Evolutionary conservation across 2,329 filamentous ascomycete species (phyloP), one percentile per base, ranked within the genome.

Genomic region (Aphanoascus verrucosus): DNA sequence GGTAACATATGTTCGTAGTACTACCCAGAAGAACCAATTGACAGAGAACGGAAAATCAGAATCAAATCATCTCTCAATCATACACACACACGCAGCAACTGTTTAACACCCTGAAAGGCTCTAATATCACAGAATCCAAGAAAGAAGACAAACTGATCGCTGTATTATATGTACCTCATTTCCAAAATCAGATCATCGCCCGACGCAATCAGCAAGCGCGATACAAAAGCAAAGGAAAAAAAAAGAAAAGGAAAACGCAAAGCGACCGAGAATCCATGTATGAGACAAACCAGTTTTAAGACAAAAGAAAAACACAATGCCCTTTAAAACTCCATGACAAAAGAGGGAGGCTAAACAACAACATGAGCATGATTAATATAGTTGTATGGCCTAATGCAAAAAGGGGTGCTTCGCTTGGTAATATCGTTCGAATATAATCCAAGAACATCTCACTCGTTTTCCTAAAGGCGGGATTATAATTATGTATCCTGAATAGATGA

Each of bases 391-490:
- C 17, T 9, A 45, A 14, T 31, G 23, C 23, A 14, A 15, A 17
- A 45, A 20, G 3, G 23, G 42, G 15, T 3, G 23, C 23, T 4
- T 28, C 23, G 20, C 15, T 31, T 20, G 23, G 32, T 7, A 41
- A 15, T 17, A 38, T 44, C 28, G 19, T 34, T 32, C 34, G 43
- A n/a, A 15, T 44, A 31, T n/a, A 17, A 41, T 7, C 48, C 17
- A 19, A 31, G 17, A 2, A 42, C 11, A 17, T 12, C 17, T 19
- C 48, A 44, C n/a, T 15, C 19, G 15, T 52, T 47, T 23, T 5
- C 20, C 20, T 46, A 34, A 46, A 5, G 38, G 31, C 3, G 47
- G 15, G 8, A 44, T 53, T 45, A 53, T 49, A 35, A 46, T 35
- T 32, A 49, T 43, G 28, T 32, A 31, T 34, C 46, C 12, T 28